These are phyloP conservation scores for Auricularia sp. DNA, from an alignment of 768 basidiomycete genomes.

Conservation along the genomic window DNA sequence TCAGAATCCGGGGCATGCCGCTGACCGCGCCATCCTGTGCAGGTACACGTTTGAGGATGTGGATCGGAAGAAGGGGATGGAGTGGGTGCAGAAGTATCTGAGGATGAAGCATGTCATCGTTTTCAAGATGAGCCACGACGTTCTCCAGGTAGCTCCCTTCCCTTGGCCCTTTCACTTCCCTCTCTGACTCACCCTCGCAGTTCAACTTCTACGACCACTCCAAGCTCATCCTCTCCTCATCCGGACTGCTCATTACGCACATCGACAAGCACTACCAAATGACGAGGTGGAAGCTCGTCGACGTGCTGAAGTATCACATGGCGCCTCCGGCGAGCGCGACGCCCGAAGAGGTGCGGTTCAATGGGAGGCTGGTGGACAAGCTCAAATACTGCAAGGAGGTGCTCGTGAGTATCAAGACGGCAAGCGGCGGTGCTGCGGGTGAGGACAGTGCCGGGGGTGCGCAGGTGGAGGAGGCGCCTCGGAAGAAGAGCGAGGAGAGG, in stretches of 20 bases:
- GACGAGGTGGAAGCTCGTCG: constrained; percentile 59
- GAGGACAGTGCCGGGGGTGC: too few relatives aligned
- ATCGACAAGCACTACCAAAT: constrained; percentile 83
- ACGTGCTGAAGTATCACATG: constrained; percentile 51
- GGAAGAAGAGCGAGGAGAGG: too few relatives aligned
- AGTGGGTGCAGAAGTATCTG: constrained; percentile 90
- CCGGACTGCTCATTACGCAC: constrained; percentile 71
- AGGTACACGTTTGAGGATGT: constrained; percentile 69
- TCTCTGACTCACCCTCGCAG: constrained; percentile 38
- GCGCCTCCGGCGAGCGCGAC: constrained; percentile 30
- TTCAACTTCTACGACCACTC: constrained; percentile 99
- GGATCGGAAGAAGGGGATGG: constrained; percentile 70
- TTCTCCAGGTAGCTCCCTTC: constrained; percentile 67
- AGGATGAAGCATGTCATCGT: constrained; percentile 96
- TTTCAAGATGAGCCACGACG: constrained; percentile 91
- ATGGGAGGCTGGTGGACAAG: constrained; percentile 61
- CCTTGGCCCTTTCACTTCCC: background rate
- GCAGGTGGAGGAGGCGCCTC: too few relatives aligned
- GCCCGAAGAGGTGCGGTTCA: constrained; percentile 48
- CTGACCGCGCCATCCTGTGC: too few relatives aligned
- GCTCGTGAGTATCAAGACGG: too few relatives aligned
- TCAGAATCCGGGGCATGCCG: too few relatives aligned
- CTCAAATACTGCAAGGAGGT: constrained; percentile 83
- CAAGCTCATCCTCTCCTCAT: constrained; percentile 79
- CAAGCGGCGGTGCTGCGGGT: too few relatives aligned